A percentile compares a stretch with the other conserved stretches of the same genome.
Evolutionary conservation across 306 rosid genomes (phyloP).

Genomic region (Ochetophila trinervis): DNA sequence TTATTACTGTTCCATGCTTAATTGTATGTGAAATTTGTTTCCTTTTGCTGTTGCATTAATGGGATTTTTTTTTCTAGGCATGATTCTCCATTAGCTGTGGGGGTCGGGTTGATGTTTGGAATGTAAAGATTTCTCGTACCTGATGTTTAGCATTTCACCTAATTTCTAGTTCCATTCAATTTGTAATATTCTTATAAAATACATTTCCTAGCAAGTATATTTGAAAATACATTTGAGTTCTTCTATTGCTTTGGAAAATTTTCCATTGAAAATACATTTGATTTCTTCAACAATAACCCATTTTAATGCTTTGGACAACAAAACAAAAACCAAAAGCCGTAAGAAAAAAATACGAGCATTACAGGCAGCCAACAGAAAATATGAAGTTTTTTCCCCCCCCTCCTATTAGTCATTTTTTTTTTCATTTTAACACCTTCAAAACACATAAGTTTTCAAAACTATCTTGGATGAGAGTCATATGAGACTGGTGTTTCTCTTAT

Average conservation of each 20-base stretch:
- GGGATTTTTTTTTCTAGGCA: conserved; percentile 12
- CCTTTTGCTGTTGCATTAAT: conserved; percentile 17
- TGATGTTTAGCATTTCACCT: conserved; percentile 5
- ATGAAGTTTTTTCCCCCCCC: background rate
- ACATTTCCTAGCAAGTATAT: too few relatives aligned
- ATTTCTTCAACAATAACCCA: background rate
- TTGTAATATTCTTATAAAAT: conserved; percentile 14
- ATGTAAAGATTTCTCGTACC: conserved; percentile 6
- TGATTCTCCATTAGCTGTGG: conserved; percentile 7
- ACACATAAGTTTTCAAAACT: background rate
- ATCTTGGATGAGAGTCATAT: too few relatives aligned
- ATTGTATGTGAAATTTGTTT: conserved; percentile 10
- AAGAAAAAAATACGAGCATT: background rate
- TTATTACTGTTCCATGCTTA: conserved; percentile 3
- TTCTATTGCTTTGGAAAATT: too few relatives aligned
- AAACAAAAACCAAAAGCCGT: background rate
- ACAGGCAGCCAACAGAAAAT: background rate
- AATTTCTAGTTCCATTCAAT: conserved; percentile 22
- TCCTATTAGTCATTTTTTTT: background rate
- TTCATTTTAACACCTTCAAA: background rate
- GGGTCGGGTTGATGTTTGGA: conserved; percentile 23
- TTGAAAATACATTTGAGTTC: too few relatives aligned
- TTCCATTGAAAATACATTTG: background rate
- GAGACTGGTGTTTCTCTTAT: conserved; percentile 3
- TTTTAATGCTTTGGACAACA: background rate